A percentile compares a stretch with the other conserved stretches of the same genome.
Conservation (phyloP, 495 filamentous ascomycete genomes). For the Cairneyella variabilis region DNA sequence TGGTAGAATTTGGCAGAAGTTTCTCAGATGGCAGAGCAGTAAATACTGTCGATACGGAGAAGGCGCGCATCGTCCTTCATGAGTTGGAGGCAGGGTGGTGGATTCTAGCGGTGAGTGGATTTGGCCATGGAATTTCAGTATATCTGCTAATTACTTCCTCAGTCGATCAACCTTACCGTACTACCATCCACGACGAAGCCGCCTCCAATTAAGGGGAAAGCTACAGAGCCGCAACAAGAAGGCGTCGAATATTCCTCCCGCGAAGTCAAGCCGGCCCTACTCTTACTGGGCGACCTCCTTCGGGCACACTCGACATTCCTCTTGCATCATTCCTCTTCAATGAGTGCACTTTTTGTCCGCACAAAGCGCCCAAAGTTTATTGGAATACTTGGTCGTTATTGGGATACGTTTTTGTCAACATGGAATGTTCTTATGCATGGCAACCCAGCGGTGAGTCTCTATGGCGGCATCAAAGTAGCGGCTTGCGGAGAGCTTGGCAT, state of each 20-base stretch:
- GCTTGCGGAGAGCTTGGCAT: slow-evolving; percentile 88
- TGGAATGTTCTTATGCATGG: slow-evolving; percentile 92
- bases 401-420: slow-evolving; percentile 71
- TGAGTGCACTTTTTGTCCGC: slow-evolving; percentile 61
- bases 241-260: slow-evolving; percentile 74
- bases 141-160: neutral
- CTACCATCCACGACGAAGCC: slow-evolving; percentile 12
- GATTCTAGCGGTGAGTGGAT: slow-evolving; percentile 73
- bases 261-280: slow-evolving; percentile 77
- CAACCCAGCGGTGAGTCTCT: slow-evolving; percentile 76
- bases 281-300: slow-evolving; percentile 75
- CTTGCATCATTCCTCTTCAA: slow-evolving; percentile 73
- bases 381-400: slow-evolving; percentile 71
- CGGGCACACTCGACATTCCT: slow-evolving; percentile 82
- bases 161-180: slow-evolving; percentile 26
- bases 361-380: slow-evolving; percentile 43
- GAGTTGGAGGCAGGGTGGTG: slow-evolving; percentile 87
- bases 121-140: neutral
- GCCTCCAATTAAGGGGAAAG: slow-evolving; percentile 12
- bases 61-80: slow-evolving; percentile 73
- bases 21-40: slow-evolving; percentile 75
- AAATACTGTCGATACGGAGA: slow-evolving; percentile 87
- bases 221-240: slow-evolving; percentile 28
- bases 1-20: slow-evolving; percentile 87
- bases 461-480: slow-evolving; percentile 83